phyloP scores from a whole-genome alignment of 176 grass and related monocot genomes.

The Poa pratensis region DNA sequence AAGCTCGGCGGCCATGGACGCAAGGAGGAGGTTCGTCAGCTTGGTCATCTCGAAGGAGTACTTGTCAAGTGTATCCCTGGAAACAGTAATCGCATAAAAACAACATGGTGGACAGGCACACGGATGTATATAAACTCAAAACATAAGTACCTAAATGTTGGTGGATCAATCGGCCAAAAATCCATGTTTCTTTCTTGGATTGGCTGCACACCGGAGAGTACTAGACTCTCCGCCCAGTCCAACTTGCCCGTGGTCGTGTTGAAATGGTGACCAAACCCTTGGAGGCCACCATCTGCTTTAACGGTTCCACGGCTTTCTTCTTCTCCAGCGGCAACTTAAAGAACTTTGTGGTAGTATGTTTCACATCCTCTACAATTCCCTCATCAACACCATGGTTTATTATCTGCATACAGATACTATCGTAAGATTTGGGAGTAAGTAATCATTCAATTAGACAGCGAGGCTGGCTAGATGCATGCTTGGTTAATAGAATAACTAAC shows the following conservation, averaged over 20 bases:
- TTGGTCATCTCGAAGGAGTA: not conserved
- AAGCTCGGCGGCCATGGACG: not conserved
- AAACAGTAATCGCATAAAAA: too few relatives aligned
- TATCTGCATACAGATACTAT: too few relatives aligned
- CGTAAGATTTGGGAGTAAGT: too few relatives aligned
- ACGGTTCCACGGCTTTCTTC: not conserved
- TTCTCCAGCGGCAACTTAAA: not conserved
- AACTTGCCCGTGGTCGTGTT: not conserved
- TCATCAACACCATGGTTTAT: not conserved
- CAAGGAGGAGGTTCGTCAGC: not conserved
- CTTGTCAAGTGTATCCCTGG: not conserved
- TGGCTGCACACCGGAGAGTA: not conserved
- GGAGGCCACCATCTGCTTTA: not conserved
- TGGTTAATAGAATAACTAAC: too few relatives aligned
- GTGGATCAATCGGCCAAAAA: not conserved
- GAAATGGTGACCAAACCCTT: constrained; percentile 2
- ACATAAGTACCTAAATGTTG: not conserved
- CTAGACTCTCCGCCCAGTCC: not conserved
- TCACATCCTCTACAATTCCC: not conserved
- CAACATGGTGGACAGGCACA: too few relatives aligned
- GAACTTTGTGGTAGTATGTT: not conserved
- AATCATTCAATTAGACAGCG: too few relatives aligned
- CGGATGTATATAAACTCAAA: too few relatives aligned
- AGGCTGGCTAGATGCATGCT: too few relatives aligned
- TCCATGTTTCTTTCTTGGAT: not conserved